Conservation (phyloP, 768 basidiomycete species). For the Gloeopeniophorella convolvens region DNA sequence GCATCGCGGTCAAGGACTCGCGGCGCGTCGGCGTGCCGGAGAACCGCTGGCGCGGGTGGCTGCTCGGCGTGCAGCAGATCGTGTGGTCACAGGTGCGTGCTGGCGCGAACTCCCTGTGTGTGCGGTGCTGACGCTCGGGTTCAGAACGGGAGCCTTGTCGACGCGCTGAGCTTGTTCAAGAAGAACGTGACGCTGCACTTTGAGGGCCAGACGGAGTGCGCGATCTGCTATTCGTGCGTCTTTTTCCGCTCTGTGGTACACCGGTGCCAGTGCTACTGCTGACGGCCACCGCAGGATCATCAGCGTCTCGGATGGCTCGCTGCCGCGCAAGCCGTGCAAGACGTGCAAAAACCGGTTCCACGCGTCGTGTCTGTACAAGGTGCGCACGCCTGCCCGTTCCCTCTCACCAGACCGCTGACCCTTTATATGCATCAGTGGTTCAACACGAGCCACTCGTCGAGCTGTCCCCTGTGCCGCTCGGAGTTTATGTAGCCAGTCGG, state of each 20-base stretch:
- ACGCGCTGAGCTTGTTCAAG: slow-evolving; percentile 86
- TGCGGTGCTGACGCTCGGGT: not conserved
- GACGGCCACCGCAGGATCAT: slow-evolving; percentile 57
- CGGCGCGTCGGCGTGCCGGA: slow-evolving; percentile 85
- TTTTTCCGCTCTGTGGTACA: not conserved
- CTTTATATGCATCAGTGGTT: slow-evolving; percentile 59
- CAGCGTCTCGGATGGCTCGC: slow-evolving; percentile 77
- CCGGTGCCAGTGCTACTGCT: not conserved
- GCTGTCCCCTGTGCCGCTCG: slow-evolving; percentile 86
- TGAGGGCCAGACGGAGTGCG: slow-evolving; percentile 92
- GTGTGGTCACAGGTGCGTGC: slow-evolving; percentile 75
- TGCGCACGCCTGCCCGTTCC: slow-evolving; percentile 24
- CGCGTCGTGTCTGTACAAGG: slow-evolving; percentile 87
- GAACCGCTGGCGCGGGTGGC: slow-evolving; percentile 88
- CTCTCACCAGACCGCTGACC: not conserved
- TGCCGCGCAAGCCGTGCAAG: slow-evolving; percentile 88
- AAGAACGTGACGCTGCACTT: slow-evolving; percentile 92
- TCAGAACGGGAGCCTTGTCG: slow-evolving; percentile 86
- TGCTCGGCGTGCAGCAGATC: slow-evolving; percentile 85
- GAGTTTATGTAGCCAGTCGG: slow-evolving; percentile 50
- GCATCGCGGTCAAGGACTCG: slow-evolving; percentile 81
- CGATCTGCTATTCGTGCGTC: slow-evolving; percentile 89
- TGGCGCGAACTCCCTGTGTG: not conserved
- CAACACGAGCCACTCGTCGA: slow-evolving; percentile 81
- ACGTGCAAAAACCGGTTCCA: slow-evolving; percentile 96